Conservation (phyloP, 1,284 basidiomycete genomes). For the Cryptococcus jaspeensis region DNA sequence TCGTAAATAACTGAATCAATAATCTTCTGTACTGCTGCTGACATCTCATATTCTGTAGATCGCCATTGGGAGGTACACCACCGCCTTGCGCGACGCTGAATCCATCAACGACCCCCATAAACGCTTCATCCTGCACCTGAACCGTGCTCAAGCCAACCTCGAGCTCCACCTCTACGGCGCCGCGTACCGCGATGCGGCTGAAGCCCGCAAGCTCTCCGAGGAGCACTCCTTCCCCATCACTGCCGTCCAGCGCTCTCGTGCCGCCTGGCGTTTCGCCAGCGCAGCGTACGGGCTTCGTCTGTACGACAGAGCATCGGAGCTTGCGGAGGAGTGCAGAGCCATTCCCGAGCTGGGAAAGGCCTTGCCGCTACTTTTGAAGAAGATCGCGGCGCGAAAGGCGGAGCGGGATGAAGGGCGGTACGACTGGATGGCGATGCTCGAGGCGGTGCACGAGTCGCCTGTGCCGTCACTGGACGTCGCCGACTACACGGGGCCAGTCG, state of each 20-base stretch:
- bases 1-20: too few species aligned
- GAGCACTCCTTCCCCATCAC: neutral
- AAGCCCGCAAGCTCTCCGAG: neutral
- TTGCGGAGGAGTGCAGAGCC: neutral
- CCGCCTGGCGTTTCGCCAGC: constrained; percentile 2
- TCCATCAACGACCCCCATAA: neutral
- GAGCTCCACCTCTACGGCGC: neutral
- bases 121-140: too few species aligned
- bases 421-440: constrained; percentile 2
- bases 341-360: neutral
- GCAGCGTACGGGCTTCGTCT: constrained; percentile 3
- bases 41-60: too few species aligned
- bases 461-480: constrained; percentile 1
- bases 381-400: neutral
- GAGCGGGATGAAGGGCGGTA: constrained; percentile 1
- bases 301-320: neutral
- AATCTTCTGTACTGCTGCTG: too few species aligned
- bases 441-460: neutral
- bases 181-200: constrained; percentile 1
- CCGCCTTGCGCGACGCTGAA: neutral
- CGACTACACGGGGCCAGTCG: constrained; percentile 8
- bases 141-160: constrained; percentile 5
- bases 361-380: neutral
- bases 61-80: neutral
- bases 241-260: neutral